A percentile compares a stretch with the other conserved stretches of the same genome.
These are phyloP conservation scores for Penicillium psychrosexuale DNA, from an alignment of 2,329 filamentous ascomycete species.

Conservation along the genomic window DNA sequence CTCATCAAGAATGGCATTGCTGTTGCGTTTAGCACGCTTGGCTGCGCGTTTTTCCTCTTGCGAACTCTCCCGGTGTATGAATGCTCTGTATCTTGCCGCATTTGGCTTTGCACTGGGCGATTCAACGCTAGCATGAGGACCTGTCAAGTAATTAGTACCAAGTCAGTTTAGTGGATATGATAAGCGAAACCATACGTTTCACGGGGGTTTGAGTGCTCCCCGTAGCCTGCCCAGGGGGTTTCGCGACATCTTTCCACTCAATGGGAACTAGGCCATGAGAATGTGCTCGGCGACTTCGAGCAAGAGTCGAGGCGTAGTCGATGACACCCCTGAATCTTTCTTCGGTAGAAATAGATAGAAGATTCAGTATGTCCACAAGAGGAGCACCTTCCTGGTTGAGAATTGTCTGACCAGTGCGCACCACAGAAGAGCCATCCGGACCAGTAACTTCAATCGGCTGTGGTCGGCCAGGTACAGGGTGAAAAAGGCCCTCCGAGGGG, in stretches of 20 bases:
- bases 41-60: conserved; percentile 69
- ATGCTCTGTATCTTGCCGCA: conserved; percentile 55
- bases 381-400: conserved; percentile 65
- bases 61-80: conserved; percentile 65
- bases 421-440: conserved; percentile 60
- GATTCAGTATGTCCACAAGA: conserved; percentile 75
- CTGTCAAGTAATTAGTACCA: conserved; percentile 27
- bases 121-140: conserved; percentile 38
- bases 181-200: conserved; percentile 37
- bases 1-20: conserved; percentile 53
- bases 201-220: conserved; percentile 38
- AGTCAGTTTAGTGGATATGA: neutral
- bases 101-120: conserved; percentile 45
- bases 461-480: conserved; percentile 43
- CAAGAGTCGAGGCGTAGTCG: conserved; percentile 70
- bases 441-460: conserved; percentile 52
- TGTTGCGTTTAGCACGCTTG: conserved; percentile 63
- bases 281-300: conserved; percentile 68
- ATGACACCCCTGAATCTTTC: conserved; percentile 72
- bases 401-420: conserved; percentile 66
- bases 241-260: conserved; percentile 72
- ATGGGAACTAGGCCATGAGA: conserved; percentile 75
- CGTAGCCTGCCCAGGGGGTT: conserved; percentile 28
- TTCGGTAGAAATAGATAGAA: conserved; percentile 79
- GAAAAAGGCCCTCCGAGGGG: conserved; percentile 55